Conservation (phyloP, 1,284 basidiomycete species). For the Rhodofomes roseus region DNA sequence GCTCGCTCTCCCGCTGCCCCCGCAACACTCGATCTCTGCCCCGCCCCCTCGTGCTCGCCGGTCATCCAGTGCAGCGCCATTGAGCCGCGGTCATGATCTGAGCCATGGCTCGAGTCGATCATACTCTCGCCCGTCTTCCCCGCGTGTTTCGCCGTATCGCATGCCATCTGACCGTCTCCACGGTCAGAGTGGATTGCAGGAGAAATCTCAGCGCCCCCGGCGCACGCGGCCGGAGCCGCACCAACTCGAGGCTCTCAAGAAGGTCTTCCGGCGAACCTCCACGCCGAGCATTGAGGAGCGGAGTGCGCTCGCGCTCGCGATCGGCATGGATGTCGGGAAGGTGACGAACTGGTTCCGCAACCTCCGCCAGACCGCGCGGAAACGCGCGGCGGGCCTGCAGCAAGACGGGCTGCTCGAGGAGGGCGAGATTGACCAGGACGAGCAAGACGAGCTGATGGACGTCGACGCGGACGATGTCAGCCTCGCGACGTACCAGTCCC, state of each 20-base stretch:
- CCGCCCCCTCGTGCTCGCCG: constrained; percentile 18
- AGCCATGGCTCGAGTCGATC: neutral
- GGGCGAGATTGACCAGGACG: constrained; percentile 25
- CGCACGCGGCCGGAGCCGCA: constrained; percentile 74
- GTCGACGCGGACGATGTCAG: constrained; percentile 25
- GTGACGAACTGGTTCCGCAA: constrained; percentile 88
- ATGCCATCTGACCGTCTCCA: constrained; percentile 20
- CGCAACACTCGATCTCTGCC: neutral
- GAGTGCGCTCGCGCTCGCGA: constrained; percentile 62
- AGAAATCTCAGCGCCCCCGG: constrained; percentile 38
- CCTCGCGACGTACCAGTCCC: constrained; percentile 16
- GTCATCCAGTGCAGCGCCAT: constrained; percentile 25
- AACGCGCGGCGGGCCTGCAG: constrained; percentile 36
- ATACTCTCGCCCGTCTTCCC: constrained; percentile 25
- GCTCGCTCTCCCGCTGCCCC: constrained; percentile 13
- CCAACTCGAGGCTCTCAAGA: constrained; percentile 71
- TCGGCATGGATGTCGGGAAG: constrained; percentile 77
- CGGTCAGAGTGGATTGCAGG: constrained; percentile 19
- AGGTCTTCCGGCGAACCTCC: constrained; percentile 60
- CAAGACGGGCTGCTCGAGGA: constrained; percentile 38
- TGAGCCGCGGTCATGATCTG: constrained; percentile 12
- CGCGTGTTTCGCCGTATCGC: constrained; percentile 32
- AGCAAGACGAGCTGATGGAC: constrained; percentile 28
- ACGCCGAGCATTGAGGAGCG: constrained; percentile 79
- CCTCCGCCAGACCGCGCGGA: constrained; percentile 68